A percentile compares a stretch with the other conserved stretches of the same genome.
phyloP scores from a whole-genome alignment of 768 basidiomycete species.

The Amanita jacksonii region DNA sequence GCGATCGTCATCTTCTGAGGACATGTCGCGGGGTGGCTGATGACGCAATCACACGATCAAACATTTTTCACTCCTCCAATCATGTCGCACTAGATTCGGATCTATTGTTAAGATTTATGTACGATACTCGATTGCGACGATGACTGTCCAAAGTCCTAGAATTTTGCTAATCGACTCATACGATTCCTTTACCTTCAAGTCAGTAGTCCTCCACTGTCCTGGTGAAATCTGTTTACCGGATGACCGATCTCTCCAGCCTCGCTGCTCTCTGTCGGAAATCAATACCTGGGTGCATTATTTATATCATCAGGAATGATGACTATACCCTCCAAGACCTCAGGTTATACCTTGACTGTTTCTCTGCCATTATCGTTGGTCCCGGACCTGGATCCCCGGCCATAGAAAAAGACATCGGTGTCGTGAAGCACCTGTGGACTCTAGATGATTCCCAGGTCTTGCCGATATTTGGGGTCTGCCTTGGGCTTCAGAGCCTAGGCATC shows the following conservation, averaged over 20 bases:
- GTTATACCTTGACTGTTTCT: constrained; percentile 48
- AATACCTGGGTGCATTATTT: constrained; percentile 50
- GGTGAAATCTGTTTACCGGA: no score
- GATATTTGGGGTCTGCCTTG: constrained; percentile 78
- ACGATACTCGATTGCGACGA: constrained; percentile 12
- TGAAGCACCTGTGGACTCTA: constrained; percentile 64
- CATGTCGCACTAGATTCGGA: not conserved
- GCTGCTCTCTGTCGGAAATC: constrained; percentile 59
- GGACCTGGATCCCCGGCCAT: constrained; percentile 72
- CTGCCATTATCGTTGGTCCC: constrained; percentile 66
- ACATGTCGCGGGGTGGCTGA: not conserved
- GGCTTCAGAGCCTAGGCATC: constrained; percentile 65
- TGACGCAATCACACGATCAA: not conserved
- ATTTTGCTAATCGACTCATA: constrained; percentile 76
- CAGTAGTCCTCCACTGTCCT: no score
- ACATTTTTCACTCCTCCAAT: not conserved
- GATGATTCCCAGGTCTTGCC: constrained; percentile 44
- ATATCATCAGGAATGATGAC: constrained; percentile 69
- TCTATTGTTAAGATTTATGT: no score
- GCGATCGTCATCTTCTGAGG: constrained; percentile 4
- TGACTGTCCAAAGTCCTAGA: constrained; percentile 33
- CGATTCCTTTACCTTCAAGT: constrained; percentile 89
- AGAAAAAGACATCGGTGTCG: constrained; percentile 53
- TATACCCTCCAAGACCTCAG: constrained; percentile 40
- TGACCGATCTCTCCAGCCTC: no score